phyloP scores from a whole-genome alignment of 768 basidiomycete species.

The Tylopilus intermedius region DNA sequence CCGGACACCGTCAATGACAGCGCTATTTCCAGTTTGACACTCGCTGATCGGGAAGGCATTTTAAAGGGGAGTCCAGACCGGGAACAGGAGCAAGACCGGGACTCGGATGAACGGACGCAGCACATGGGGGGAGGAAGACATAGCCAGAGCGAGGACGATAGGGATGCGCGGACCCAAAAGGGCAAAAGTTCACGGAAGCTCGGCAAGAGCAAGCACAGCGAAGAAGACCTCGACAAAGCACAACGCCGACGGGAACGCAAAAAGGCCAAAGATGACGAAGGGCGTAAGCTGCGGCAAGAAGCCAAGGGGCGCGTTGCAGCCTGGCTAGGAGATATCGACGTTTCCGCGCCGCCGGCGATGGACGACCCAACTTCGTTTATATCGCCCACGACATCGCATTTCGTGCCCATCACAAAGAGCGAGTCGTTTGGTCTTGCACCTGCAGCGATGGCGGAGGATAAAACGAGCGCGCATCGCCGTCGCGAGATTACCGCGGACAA shows the following conservation, averaged over 20 bases:
- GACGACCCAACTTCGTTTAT: slow-evolving; percentile 35
- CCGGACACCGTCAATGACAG: slow-evolving; percentile 36
- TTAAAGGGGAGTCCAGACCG: slow-evolving; percentile 12
- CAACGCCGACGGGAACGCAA: slow-evolving; percentile 25
- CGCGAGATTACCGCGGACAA: slow-evolving; percentile 8
- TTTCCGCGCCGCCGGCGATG: slow-evolving; percentile 44
- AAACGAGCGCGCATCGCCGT: slow-evolving; percentile 2
- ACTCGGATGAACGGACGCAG: slow-evolving; percentile 32
- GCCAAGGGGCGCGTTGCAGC: slow-evolving; percentile 72
- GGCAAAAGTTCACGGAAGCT: slow-evolving; percentile 21
- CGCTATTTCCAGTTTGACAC: slow-evolving; percentile 45
- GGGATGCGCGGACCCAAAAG: slow-evolving; percentile 29
- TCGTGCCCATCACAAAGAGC: slow-evolving; percentile 24
- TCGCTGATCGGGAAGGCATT: slow-evolving; percentile 29
- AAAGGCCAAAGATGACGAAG: slow-evolving; percentile 34
- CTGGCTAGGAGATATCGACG: slow-evolving; percentile 68
- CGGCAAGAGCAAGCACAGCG: slow-evolving; percentile 24
- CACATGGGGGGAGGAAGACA: slow-evolving; percentile 22
- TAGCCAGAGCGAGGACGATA: slow-evolving; percentile 29
- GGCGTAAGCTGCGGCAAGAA: slow-evolving; percentile 36
- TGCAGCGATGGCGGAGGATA: slow-evolving; percentile 5
- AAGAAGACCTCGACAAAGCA: slow-evolving; percentile 25
- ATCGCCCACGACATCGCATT: slow-evolving; percentile 28
- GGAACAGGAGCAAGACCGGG: slow-evolving; percentile 28
- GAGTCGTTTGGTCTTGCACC: slow-evolving; percentile 18